Conservation (phyloP, 495 filamentous ascomycete species). For the Penicillium tannophilum region DNA sequence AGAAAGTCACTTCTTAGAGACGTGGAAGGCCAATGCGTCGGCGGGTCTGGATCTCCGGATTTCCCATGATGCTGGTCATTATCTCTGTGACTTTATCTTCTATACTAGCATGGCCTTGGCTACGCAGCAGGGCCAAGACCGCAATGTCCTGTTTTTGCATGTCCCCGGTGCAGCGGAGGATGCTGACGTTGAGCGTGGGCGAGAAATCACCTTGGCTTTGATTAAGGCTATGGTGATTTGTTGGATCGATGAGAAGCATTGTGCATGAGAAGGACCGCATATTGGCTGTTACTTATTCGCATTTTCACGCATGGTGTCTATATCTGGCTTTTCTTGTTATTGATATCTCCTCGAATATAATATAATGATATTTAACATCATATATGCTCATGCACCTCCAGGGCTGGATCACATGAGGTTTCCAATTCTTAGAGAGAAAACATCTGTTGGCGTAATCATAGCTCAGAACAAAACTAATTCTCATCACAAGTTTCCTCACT, state of each 20-base stretch:
- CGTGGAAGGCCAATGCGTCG: conserved; percentile 37
- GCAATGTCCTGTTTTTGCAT: conserved; percentile 75
- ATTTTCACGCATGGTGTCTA: background rate
- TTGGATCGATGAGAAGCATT: conserved; percentile 35
- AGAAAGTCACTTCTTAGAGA: conserved; percentile 35
- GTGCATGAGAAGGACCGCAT: conserved; percentile 9
- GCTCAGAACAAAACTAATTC: no score
- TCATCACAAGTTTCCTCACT: no score
- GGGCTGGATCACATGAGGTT: background rate
- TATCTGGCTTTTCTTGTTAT: background rate
- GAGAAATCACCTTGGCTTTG: conserved; percentile 64
- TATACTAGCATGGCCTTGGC: conserved; percentile 69
- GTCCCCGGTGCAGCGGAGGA: conserved; percentile 65
- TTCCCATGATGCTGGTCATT: conserved; percentile 77
- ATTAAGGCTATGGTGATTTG: conserved; percentile 66
- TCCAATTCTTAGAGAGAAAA: no score
- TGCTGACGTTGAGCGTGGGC: conserved; percentile 59
- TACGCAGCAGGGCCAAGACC: conserved; percentile 48
- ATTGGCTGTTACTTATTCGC: background rate
- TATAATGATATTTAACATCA: background rate
- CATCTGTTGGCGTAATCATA: no score
- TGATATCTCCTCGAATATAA: background rate
- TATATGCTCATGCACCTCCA: background rate
- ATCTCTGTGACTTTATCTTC: conserved; percentile 86
- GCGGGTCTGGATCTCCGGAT: conserved; percentile 57